Percentiles rank a stretch among this genome's conserved stretches.
These are phyloP conservation scores for Pichiaceae sp. DNA, from an alignment of 1,139 yeast species.

Conservation along the genomic window DNA sequence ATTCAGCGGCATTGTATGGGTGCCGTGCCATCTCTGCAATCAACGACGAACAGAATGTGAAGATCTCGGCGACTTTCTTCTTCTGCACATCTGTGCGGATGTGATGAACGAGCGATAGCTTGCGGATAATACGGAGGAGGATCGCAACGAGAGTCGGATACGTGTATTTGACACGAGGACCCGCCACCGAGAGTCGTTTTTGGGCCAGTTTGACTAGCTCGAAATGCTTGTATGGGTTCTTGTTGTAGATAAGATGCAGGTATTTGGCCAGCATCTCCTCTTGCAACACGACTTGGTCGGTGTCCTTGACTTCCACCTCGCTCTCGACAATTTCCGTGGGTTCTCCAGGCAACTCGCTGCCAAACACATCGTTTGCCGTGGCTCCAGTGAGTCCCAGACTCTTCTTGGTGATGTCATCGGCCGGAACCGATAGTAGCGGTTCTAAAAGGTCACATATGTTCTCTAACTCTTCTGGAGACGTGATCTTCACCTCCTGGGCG, in stretches of 20 bases:
- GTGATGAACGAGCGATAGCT: slow-evolving; percentile 28
- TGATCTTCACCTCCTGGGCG: slow-evolving; percentile 17
- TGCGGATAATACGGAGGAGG: slow-evolving; percentile 52
- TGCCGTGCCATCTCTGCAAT: slow-evolving; percentile 56
- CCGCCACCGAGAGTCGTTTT: slow-evolving; percentile 46
- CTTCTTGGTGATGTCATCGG: slow-evolving; percentile 9
- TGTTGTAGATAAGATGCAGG: slow-evolving; percentile 50
- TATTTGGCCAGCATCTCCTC: slow-evolving; percentile 67
- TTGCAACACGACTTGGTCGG: slow-evolving; percentile 35
- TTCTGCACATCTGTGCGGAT: slow-evolving; percentile 22
- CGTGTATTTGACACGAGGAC: slow-evolving; percentile 49
- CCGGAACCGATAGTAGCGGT: slow-evolving; percentile 13
- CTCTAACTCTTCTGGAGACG: slow-evolving; percentile 31
- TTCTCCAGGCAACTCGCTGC: slow-evolving; percentile 5
- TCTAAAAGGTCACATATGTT: slow-evolving; percentile 34
- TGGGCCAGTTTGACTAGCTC: slow-evolving; percentile 52
- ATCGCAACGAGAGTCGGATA: slow-evolving; percentile 67
- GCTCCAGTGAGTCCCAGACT: slow-evolving; percentile 6
- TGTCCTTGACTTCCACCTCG: slow-evolving; percentile 25
- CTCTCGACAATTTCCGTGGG: slow-evolving; percentile 29
- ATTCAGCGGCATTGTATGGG: slow-evolving; percentile 12
- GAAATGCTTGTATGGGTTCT: slow-evolving; percentile 43
- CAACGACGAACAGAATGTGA: slow-evolving; percentile 67
- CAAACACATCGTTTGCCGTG: slow-evolving; percentile 24
- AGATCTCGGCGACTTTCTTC: slow-evolving; percentile 38